Evolutionary conservation across 495 filamentous ascomycete species (phyloP), one percentile per base, ranked within the genome.

Genomic region (Talaromyces proteolyticus): DNA sequence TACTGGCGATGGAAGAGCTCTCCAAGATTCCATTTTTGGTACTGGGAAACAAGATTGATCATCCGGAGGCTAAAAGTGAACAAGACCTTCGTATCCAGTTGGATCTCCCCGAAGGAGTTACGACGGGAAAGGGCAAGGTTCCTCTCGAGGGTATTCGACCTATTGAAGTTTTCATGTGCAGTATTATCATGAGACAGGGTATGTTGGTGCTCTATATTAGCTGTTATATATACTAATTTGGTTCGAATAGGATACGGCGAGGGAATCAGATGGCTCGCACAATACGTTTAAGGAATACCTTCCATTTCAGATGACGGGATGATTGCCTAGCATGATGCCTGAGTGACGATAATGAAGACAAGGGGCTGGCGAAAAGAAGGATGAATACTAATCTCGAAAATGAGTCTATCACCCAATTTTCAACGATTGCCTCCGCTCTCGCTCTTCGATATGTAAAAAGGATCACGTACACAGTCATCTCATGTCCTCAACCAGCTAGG

Each of bases 111-210:
- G 61, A 96, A 90, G 70, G 90, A 96, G 74, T n/a, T n/a, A 97
- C 91, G 23, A 96, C 93, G 48, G 93, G 94, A 56, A 97, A 98
- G 81, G 92, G 91, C 69, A 96, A 93, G 79, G 86, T 95, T 49
- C 90, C 88, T 50, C 77, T 96, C 56, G 92, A 98, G 74, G 88
- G 88, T 21, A 94, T 96, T 68, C 78, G 93, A 52, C 91, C 93
- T 11, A 93, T 97, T 63, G 93, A 98, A 80, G 86, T 96, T 44
- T 96, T 96, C 73, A 96, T 96, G 92, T 96, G 91, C 79, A 92
- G 87, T 60, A 90, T 96, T 61, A 90, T 96, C 49, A 96, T 95
- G 93, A 79, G 92, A 66, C 91, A 96, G 72, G 92, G 87, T 88
- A 53, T 59, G 82, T 74, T 53, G 8, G 8, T 34, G 38, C 25